phyloP scores from a whole-genome alignment of 805 yeast species.

The Candida pini region DNA sequence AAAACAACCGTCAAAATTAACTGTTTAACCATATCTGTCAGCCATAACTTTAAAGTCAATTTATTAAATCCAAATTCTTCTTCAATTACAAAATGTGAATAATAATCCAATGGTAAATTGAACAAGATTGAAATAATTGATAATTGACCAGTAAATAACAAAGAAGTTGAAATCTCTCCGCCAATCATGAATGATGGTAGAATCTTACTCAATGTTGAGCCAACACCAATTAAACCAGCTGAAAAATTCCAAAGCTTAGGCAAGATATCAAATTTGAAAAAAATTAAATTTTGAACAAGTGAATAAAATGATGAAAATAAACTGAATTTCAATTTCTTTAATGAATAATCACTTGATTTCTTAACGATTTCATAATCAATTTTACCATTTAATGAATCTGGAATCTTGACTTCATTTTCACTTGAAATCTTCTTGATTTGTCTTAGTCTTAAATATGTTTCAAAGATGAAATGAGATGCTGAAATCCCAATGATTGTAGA shows the following conservation, averaged over 20 bases:
- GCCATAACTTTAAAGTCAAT: slow-evolving; percentile 65
- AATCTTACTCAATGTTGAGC: slow-evolving; percentile 23
- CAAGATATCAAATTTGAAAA: slow-evolving; percentile 55
- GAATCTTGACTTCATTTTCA: slow-evolving; percentile 52
- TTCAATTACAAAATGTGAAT: slow-evolving; percentile 81
- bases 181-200: slow-evolving; percentile 27
- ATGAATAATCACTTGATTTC: slow-evolving; percentile 72
- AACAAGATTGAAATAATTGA: slow-evolving; percentile 45
- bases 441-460: slow-evolving; percentile 65
- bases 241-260: slow-evolving; percentile 59
- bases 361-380: slow-evolving; percentile 68
- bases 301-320: slow-evolving; percentile 48
- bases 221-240: slow-evolving; percentile 25
- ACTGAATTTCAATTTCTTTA: slow-evolving; percentile 71
- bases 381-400: slow-evolving; percentile 61
- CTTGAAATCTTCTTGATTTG: slow-evolving; percentile 62
- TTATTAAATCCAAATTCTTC: slow-evolving; percentile 93
- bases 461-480: slow-evolving; percentile 68
- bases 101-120: slow-evolving; percentile 66
- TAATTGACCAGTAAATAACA: slow-evolving; percentile 54
- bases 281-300: slow-evolving; percentile 49
- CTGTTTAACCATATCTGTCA: slow-evolving; percentile 65
- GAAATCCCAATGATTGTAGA: slow-evolving; percentile 66
- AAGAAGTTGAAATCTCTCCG: slow-evolving; percentile 69
- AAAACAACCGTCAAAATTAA: slow-evolving; percentile 47